These are phyloP conservation scores for Salicornia ramosissima DNA, from an alignment of 148 eudicot genomes.

Conservation along the genomic window DNA sequence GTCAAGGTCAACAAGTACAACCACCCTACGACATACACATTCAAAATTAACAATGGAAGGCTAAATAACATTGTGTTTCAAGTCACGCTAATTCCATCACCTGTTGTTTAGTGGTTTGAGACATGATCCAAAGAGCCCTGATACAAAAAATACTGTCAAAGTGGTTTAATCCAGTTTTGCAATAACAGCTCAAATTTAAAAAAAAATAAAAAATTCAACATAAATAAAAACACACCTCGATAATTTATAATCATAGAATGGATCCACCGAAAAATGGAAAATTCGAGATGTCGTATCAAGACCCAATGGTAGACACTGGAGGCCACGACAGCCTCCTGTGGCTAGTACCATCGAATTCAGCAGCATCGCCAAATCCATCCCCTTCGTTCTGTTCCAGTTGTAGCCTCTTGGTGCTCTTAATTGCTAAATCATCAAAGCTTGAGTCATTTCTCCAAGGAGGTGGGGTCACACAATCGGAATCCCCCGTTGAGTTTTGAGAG, in stretches of 20 bases:
- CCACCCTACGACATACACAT: no score
- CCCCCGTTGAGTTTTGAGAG: slow-evolving; percentile 34
- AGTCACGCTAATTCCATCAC: no score
- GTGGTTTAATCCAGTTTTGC: no score
- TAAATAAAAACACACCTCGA: background rate
- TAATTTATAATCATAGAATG: background rate
- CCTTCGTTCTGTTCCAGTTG: slow-evolving; percentile 31
- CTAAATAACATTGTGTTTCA: no score
- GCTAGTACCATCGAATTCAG: slow-evolving; percentile 24
- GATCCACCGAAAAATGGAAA: background rate
- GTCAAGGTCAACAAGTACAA: no score
- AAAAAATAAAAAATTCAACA: no score
- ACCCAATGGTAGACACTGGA: slow-evolving; percentile 15
- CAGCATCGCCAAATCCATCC: slow-evolving; percentile 35
- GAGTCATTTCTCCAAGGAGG: slow-evolving; percentile 73
- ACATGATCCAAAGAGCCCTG: no score
- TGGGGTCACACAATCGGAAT: slow-evolving; percentile 71
- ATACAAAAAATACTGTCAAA: no score
- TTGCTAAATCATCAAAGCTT: slow-evolving; percentile 53
- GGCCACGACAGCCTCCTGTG: slow-evolving; percentile 68
- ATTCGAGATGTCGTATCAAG: slow-evolving; percentile 4
- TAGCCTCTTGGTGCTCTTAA: slow-evolving; percentile 28
- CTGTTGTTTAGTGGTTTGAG: no score
- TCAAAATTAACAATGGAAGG: no score
- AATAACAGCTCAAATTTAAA: no score